Evolutionary conservation across 2,329 filamentous ascomycete species (phyloP), one percentile per base, ranked within the genome.

Genomic region (Chaetomiaceae sp.): DNA sequence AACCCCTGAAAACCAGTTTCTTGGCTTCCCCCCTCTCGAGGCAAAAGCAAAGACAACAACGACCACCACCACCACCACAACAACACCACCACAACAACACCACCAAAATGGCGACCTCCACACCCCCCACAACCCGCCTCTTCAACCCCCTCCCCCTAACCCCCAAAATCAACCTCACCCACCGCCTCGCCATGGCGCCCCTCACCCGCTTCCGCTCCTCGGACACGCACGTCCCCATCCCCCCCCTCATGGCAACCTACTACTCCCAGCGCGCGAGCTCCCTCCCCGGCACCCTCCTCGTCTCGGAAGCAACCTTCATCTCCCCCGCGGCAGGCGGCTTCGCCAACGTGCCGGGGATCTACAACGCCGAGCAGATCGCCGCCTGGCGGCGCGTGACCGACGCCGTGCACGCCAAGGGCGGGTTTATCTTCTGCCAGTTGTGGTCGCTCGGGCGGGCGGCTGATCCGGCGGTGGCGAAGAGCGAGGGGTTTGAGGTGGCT

Each of bases 351-450:
- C 82, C 83, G 0, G 81, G 80, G 1, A 77, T 86, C 58, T 83
- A 72, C 58, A 75, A 65, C 37, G 63, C 72, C 1, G 72, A 68
- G 19, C 81, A 85, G 57, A 70, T 79, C 40, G 70, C 71, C 0
- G 77, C 71, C 0, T 87, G 83, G 83, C 77, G 73, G 13, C 68
- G 72, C 49, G 68, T 86, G 23, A 80, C 78, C 2, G 74, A 79
- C 42, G 78, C 75, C 1, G 81, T 87, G 1, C 84, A 87, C 65
- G 71, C 71, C 23, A 78, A 81, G 57, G 79, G 79, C 37, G 74
- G 72, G 34, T 77, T 72, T 60, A 80, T 85, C 54, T 85, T 76
- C 64, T 63, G 74, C n/a, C 84, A 87, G 64, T 70, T 87, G 0
- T 86, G 70, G 69, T 64, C 66, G 12, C 65, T 70, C 0, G 71